phyloP scores from a whole-genome alignment of 1,284 basidiomycete species.

The Tylopilus sp. region DNA sequence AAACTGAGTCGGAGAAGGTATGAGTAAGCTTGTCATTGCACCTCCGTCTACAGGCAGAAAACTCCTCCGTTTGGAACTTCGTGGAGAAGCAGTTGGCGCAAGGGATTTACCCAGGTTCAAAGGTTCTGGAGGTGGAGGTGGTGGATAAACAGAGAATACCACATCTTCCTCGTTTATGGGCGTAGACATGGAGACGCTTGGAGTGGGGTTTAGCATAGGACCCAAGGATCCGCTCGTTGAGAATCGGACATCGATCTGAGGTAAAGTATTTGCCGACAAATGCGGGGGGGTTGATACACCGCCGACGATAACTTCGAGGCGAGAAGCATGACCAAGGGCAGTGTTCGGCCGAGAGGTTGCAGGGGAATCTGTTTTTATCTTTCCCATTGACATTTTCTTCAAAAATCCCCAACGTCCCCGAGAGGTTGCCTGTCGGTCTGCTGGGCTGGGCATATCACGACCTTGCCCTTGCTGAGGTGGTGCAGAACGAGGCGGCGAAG shows the following conservation, averaged over 20 bases:
- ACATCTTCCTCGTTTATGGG: constrained; percentile 25
- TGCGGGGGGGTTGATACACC: constrained; percentile 22
- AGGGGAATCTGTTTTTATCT: constrained; percentile 60
- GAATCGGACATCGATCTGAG: constrained; percentile 66
- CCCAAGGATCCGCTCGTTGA: constrained; percentile 62
- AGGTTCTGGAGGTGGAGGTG: constrained; percentile 3
- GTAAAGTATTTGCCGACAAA: constrained; percentile 39
- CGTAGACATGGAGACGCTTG: constrained; percentile 28
- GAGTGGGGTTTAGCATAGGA: constrained; percentile 35
- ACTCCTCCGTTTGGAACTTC: constrained; percentile 70
- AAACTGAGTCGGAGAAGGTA: constrained; percentile 62
- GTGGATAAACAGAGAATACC: not conserved
- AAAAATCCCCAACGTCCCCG: constrained; percentile 85
- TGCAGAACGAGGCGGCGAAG: constrained; percentile 29
- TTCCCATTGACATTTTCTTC: constrained; percentile 95
- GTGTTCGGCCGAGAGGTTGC: constrained; percentile 27
- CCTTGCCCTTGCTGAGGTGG: constrained; percentile 16
- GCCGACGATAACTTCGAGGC: constrained; percentile 16
- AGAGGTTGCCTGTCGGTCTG: constrained; percentile 25
- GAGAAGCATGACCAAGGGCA: constrained; percentile 19
- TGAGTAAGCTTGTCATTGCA: constrained; percentile 47
- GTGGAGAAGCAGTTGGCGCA: constrained; percentile 43
- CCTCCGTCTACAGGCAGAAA: constrained; percentile 78
- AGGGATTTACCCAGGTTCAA: constrained; percentile 42
- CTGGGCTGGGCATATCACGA: constrained; percentile 19